These are phyloP conservation scores for Picea sitchensis DNA, from an alignment of 75 land plant species.

Conservation along the genomic window DNA sequence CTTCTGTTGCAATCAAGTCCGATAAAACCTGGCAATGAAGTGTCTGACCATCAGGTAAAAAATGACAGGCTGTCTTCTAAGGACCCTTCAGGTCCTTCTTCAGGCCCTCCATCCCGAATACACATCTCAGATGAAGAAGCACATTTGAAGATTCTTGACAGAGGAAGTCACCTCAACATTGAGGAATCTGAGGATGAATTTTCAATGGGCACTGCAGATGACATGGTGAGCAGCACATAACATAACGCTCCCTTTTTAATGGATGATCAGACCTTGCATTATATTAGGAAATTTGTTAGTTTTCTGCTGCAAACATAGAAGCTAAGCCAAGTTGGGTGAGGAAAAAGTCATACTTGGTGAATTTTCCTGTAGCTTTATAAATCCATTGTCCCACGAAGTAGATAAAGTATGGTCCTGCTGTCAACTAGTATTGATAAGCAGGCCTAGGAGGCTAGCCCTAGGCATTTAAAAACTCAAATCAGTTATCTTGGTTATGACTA, in stretches of 20 bases:
- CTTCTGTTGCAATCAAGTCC: background rate
- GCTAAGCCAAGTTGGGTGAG: background rate
- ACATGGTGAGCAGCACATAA: background rate
- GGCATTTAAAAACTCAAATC: too few relatives aligned
- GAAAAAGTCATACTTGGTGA: background rate
- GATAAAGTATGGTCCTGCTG: background rate
- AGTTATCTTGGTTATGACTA: too few relatives aligned
- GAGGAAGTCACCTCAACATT: background rate
- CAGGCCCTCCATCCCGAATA: background rate
- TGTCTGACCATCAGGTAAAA: background rate
- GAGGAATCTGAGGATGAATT: conserved; percentile 8
- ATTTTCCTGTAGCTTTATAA: background rate
- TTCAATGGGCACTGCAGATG: background rate
- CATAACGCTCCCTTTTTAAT: background rate
- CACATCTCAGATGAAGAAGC: background rate
- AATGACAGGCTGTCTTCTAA: background rate
- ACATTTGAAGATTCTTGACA: background rate
- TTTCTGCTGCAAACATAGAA: background rate
- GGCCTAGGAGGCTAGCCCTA: background rate
- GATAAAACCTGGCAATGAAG: background rate
- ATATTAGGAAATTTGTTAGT: background rate
- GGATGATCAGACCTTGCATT: background rate
- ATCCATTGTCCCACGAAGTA: background rate
- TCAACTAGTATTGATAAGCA: background rate
- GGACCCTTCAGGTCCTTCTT: background rate